Evolutionary conservation across 345 rosid species (phyloP), one percentile per base, ranked within the genome.

Genomic region (Melastoma malabathricum): DNA sequence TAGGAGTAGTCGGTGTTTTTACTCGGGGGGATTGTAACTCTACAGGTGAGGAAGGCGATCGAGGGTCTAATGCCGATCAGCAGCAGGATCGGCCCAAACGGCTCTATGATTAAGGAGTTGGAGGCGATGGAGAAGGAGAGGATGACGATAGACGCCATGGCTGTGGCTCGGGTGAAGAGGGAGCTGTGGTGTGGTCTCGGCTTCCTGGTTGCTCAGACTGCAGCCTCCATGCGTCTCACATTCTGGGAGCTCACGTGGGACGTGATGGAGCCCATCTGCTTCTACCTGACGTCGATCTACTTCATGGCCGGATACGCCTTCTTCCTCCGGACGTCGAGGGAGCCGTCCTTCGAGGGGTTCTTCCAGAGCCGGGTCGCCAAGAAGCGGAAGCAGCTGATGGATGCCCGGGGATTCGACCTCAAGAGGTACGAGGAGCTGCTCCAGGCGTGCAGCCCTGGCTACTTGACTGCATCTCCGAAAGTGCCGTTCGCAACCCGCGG

Each of bases 201-300:
- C 15, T 74, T 75, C 56, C 4, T 86, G 10, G 61, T 58, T 47
- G 62, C 59, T 10, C 98, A 90, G 61, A 90, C 92, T 0, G 62
- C 81, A 10, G 84, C 69, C 15, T 72, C 80, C 78, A 84, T 90
- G 96, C 74, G 98, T 75, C 83, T 90, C n/a, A 90, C 98, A 3
- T 90, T 90, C 39, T 84, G 98, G 96, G 98, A 90, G 58, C 79
- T 86, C 1, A 76, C 76, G 5, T 90, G 96, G 98, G 96, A 90
- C 56, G 89, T 90, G 1, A 90, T 90, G 95, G 98, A 90, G 57
- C 98, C 98, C 16, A 84, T 90, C 9, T 90, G 96, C 68, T 90
- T 84, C 81, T 90, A 82, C 46, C 72, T 75, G 51, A 77, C 92
- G 0, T 82, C 92, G 2, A 51, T 82, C 15, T 75, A 90, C 65